Base-by-base conservation (phyloP, 768 basidiomycete genomes). In the Macrocybe gigantea region DNA sequence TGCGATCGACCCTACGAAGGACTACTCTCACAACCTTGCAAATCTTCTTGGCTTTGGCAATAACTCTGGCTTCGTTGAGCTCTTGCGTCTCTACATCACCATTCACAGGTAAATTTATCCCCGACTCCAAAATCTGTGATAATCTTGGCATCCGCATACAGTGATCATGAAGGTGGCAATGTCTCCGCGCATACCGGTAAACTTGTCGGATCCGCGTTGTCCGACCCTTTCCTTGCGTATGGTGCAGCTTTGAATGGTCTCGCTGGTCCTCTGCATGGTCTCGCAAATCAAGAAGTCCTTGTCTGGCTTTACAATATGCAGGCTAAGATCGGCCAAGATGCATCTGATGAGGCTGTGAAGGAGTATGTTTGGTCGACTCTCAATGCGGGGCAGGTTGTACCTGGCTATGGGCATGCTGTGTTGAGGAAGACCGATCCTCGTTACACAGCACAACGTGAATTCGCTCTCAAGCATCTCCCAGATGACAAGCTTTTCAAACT, bases 81-180 rank as follows among this genome's bases (percentile, higher is more conserved):
- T 97, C 47, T 80, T 98, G 68, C 80, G 95, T 53, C 80, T 98
- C 42, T 98, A 97, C 75, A 82, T 97, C 69, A 95, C 93, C 56
- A 94, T 98, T 61, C 95, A 98, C 79, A 93, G 85, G 79, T 83
- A 42, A 40, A 54, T 44, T 38, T 31, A 38, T 15, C 15, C 33
- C 30, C n/a, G 13, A 15, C 5, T 13, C 14, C 13, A 12, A 5
- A 10, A 0, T 15, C 6, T 34, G 11, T 43, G 13, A 15, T 7
- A 13, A n/a, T 38, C 45, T 1, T 35, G 30, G 44, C 44, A 43
- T 35, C 30, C 30, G 14, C 7, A 41, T 1, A 3, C 33, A 86
- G 87, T 64, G 95, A 98, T 63, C 95, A 98, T 70, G 95, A 98
- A 69, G 95, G 95, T 64, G 95, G 95, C 39, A 98, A 98, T 57